phyloP scores from a whole-genome alignment of 192 early-diverging fungal genomes.

The Chytriomyces confervae region DNA sequence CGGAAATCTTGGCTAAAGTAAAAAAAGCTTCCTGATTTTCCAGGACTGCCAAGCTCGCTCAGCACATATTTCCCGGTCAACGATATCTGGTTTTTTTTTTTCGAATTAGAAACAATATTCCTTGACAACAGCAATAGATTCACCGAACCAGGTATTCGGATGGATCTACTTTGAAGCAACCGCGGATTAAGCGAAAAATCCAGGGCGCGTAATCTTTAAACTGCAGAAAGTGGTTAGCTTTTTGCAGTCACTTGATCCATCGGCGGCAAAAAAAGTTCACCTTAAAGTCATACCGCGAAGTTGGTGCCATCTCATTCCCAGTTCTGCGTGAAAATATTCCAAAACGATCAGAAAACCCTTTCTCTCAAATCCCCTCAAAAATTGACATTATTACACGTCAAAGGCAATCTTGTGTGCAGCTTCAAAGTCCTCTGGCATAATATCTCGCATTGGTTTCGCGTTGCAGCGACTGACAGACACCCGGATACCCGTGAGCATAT shows the following conservation, averaged over 20 bases:
- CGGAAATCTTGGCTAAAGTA: slow-evolving; percentile 98
- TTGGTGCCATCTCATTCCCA: slow-evolving; percentile 95
- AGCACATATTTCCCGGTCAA: slow-evolving; percentile 96
- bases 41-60: slow-evolving; percentile 91
- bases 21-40: slow-evolving; percentile 96
- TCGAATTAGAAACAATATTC: neutral
- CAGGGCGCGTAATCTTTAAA: slow-evolving; percentile 99
- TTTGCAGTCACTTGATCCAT: neutral
- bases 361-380: too few relatives aligned
- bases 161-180: slow-evolving; percentile 86
- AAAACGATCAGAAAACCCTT: neutral
- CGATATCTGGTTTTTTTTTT: slow-evolving; percentile 62
- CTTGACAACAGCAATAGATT: neutral
- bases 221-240: neutral
- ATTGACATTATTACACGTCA: slow-evolving; percentile 70
- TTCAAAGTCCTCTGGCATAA: slow-evolving; percentile 80
- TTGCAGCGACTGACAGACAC: slow-evolving; percentile 86
- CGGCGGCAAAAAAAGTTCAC: neutral
- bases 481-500: slow-evolving; percentile 97
- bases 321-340: slow-evolving; percentile 53
- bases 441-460: slow-evolving; percentile 75
- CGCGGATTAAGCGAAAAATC: slow-evolving; percentile 91
- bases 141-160: slow-evolving; percentile 86
- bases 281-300: slow-evolving; percentile 95
- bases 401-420: slow-evolving; percentile 94